These are phyloP conservation scores for Aegilops speltoides DNA, from an alignment of 176 grass and related monocot genomes.

Conservation along the genomic window DNA sequence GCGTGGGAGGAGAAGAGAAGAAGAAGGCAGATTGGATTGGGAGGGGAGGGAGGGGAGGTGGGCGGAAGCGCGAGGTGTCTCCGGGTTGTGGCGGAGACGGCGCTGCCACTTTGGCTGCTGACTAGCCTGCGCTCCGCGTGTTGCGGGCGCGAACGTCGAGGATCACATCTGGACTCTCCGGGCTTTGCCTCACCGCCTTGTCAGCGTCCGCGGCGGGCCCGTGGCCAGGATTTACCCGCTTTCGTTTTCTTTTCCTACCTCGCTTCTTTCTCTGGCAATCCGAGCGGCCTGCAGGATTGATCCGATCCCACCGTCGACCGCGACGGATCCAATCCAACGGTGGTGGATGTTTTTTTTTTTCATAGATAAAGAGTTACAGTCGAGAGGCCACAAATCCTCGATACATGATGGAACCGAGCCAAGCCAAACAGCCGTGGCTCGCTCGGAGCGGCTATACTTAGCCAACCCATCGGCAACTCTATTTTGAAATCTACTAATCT, in stretches of 20 bases:
- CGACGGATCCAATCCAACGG: too few species aligned
- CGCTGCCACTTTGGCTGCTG: neutral
- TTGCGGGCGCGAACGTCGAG: neutral
- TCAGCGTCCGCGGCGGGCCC: neutral
- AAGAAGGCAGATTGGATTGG: neutral
- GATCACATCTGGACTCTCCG: constrained; percentile 13
- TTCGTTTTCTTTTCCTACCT: neutral
- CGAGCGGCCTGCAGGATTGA: too few species aligned
- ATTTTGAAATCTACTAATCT: too few species aligned
- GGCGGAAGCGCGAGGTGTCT: neutral
- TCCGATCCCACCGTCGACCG: too few species aligned
- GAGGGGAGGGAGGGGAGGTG: neutral
- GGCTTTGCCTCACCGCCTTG: neutral
- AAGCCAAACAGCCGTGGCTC: too few species aligned
- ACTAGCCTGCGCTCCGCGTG: constrained; percentile 13
- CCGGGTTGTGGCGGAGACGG: constrained; percentile 24
- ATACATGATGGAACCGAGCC: too few species aligned
- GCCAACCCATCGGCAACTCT: too few species aligned
- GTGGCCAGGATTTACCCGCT: neutral
- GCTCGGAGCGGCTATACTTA: too few species aligned
- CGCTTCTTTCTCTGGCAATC: too few species aligned
- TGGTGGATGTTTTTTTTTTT: too few species aligned
- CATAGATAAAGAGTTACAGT: too few species aligned
- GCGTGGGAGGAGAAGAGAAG: neutral
- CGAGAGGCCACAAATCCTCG: too few species aligned